Conservation (phyloP, 208 protist genomes). For the Trypanosoma scelopori region DNA sequence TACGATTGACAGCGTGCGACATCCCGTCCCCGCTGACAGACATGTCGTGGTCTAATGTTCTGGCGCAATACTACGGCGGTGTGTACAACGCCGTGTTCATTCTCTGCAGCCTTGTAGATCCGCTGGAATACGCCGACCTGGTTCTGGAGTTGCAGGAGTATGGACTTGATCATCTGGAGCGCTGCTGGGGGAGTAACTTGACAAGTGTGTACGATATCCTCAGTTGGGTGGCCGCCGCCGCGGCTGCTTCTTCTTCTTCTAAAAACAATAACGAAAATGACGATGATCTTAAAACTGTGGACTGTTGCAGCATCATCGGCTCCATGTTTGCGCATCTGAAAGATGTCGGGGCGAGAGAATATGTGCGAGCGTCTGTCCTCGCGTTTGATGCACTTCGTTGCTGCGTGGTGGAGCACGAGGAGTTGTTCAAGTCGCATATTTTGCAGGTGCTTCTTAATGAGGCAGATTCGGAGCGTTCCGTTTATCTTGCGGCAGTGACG, state of each 20-base stretch:
- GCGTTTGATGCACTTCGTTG: constrained; percentile 58
- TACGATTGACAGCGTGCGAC: constrained; percentile 24
- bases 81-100: constrained; percentile 60
- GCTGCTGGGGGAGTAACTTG: constrained; percentile 76
- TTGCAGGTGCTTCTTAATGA: constrained; percentile 33
- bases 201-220: constrained; percentile 75
- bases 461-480: constrained; percentile 55
- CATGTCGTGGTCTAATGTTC: constrained; percentile 50
- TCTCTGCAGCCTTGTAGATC: constrained; percentile 23
- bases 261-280: background rate
- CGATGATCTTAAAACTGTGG: constrained; percentile 16
- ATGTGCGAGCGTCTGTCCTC: constrained; percentile 52
- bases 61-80: constrained; percentile 59
- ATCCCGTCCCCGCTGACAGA: constrained; percentile 37
- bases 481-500: constrained; percentile 62
- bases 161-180: constrained; percentile 56
- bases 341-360: constrained; percentile 67
- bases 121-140: constrained; percentile 4
- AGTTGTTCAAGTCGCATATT: constrained; percentile 40
- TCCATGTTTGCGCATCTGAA: constrained; percentile 63
- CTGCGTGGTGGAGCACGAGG: constrained; percentile 36
- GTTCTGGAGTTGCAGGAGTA: constrained; percentile 48
- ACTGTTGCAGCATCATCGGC: constrained; percentile 38
- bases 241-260: background rate
- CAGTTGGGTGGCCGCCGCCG: constrained; percentile 42